phyloP scores from a whole-genome alignment of 1,139 yeast species.

The Zygosaccharomyces pseudobailii region DNA sequence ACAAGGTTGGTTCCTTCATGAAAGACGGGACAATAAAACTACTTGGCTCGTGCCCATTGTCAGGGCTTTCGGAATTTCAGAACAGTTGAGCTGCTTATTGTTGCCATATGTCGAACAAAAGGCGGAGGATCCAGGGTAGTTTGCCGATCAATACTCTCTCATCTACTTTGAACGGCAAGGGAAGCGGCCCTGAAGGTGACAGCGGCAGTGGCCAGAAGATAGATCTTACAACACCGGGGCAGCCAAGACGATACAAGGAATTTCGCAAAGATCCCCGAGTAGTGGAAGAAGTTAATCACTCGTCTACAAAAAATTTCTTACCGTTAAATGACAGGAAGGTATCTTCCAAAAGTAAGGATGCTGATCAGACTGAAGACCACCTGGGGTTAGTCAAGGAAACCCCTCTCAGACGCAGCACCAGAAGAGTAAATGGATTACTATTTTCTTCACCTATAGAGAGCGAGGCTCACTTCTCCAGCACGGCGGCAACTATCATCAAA shows the following conservation, averaged over 20 bases:
- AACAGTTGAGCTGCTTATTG: constrained; percentile 4
- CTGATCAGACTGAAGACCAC: background rate
- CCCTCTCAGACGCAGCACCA: constrained; percentile 6
- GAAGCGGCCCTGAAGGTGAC: constrained; percentile 1
- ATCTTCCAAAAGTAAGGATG: background rate
- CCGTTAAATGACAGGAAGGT: constrained; percentile 1
- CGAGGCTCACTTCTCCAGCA: background rate
- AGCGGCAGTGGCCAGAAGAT: background rate
- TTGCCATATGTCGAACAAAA: constrained; percentile 12
- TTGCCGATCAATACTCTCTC: constrained; percentile 14
- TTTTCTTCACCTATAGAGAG: constrained; percentile 12
- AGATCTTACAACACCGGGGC: background rate
- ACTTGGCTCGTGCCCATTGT: background rate
- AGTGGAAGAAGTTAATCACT: constrained; percentile 9
- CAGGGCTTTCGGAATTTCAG: background rate
- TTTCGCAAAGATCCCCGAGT: constrained; percentile 11
- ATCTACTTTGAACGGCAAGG: background rate
- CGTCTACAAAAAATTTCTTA: constrained; percentile 10
- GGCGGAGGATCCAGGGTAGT: constrained; percentile 12
- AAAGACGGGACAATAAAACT: background rate
- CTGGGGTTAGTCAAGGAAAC: constrained; percentile 6
- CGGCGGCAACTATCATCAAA: background rate
- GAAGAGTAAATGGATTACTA: constrained; percentile 12
- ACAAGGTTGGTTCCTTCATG: background rate
- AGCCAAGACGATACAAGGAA: constrained; percentile 12